A percentile compares a stretch with the other conserved stretches of the same genome.
Conservation (phyloP, 495 filamentous ascomycete species). For the Penicillium cataractarum region DNA sequence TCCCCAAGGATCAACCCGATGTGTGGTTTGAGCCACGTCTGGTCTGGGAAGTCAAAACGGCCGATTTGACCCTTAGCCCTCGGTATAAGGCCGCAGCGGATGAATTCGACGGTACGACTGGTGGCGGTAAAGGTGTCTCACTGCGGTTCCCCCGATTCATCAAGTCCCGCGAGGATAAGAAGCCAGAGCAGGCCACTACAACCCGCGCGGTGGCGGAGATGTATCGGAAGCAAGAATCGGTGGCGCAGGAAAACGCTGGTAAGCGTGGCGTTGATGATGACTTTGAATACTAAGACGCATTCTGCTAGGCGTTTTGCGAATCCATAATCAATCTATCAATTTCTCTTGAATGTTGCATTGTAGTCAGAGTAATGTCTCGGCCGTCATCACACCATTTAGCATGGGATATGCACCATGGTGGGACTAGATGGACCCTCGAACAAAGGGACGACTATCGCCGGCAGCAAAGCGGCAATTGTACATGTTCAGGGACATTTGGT, state of each 20-base stretch:
- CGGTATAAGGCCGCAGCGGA: constrained; percentile 82
- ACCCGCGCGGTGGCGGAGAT: constrained; percentile 88
- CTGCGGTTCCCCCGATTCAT: constrained; percentile 92
- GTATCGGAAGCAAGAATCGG: constrained; percentile 92
- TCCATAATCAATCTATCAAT: neutral
- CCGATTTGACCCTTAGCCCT: constrained; percentile 90
- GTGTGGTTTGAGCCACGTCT: constrained; percentile 96
- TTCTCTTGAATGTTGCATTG: neutral
- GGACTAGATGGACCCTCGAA: neutral
- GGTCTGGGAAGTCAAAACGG: constrained; percentile 98
- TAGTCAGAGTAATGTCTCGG: neutral
- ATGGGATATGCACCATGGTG: constrained; percentile 14
- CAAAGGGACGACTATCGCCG: neutral
- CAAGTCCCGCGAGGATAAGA: constrained; percentile 89
- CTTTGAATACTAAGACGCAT: constrained; percentile 79
- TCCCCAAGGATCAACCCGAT: constrained; percentile 90
- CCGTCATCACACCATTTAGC: constrained; percentile 13
- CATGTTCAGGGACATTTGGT: neutral
- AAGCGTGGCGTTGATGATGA: constrained; percentile 93
- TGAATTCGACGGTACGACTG: constrained; percentile 55
- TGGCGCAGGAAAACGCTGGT: constrained; percentile 62
- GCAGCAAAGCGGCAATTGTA: neutral
- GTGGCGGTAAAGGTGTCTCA: constrained; percentile 81
- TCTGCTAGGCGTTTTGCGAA: constrained; percentile 4
- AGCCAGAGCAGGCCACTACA: constrained; percentile 85